Evolutionary conservation across 352 stramenopile species (phyloP).

Genomic region (Pseudoperonospora humuli): DNA sequence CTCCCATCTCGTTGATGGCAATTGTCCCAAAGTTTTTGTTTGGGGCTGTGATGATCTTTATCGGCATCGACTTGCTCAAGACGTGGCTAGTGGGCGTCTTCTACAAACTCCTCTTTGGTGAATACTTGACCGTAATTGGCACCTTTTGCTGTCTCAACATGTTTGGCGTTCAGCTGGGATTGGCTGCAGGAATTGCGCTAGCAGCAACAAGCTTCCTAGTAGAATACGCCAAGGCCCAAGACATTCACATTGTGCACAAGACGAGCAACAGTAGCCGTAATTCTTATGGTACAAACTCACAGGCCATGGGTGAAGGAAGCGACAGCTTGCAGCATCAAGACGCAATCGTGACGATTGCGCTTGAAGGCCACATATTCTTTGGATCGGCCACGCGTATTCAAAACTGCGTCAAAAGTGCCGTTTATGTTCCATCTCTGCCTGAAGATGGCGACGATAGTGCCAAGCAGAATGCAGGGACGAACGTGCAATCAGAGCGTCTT

Average conservation of each 20-base stretch:
- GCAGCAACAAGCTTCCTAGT: conserved; percentile 80
- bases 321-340: conserved; percentile 28
- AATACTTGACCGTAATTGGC: conserved; percentile 87
- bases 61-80: conserved; percentile 92
- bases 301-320: conserved; percentile 4
- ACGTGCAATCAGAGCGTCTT: conserved; percentile 1
- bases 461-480: neutral
- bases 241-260: conserved; percentile 47
- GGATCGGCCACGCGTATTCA: conserved; percentile 62
- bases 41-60: conserved; percentile 94
- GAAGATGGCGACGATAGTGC: neutral
- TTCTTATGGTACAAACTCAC: conserved; percentile 25
- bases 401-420: conserved; percentile 54
- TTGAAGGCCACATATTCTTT: conserved; percentile 77
- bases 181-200: conserved; percentile 35
- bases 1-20: conserved; percentile 86
- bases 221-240: conserved; percentile 58
- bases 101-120: conserved; percentile 50
- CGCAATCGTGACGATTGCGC: conserved; percentile 53
- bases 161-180: conserved; percentile 87
- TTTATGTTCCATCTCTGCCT: conserved; percentile 30
- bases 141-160: conserved; percentile 90
- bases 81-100: conserved; percentile 59
- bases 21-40: conserved; percentile 96
- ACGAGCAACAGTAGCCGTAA: conserved; percentile 62